Evolutionary conservation across 176 grass and related monocot species (phyloP), one percentile per base, ranked within the genome.

Genomic region (Triticum dicoccoides): DNA sequence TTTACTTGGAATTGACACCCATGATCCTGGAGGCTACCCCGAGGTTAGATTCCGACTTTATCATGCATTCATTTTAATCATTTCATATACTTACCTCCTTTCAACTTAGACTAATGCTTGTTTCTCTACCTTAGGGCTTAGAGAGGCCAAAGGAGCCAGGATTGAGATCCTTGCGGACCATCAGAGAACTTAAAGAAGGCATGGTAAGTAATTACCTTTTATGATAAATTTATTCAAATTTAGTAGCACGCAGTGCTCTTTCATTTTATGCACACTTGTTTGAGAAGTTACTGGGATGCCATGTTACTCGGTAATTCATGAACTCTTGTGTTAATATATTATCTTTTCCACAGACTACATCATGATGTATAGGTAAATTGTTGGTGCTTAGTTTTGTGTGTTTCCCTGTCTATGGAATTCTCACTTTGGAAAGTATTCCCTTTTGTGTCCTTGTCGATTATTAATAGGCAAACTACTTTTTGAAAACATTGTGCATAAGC

Each of bases 1-100:
- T 87, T 95, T 95, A 6, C 93, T 98, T 87, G 95, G 95, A 54
- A 89, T 95, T 78, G 95, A 92, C 81, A 93, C 95, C 13, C 95
- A 95, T 89, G 93, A 98, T 84, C 91, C 91, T 32, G 88, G 89
- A 30, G 95, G 89, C 45, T 98, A 93, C 93, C 76, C 85, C 42
- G 73, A 95, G 96, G 90, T 98, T 62, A 41, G 52, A 32, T 84
- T 29, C 29, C 71, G 5, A 58, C 34, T 80, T 49, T 18, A 67
- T 21, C 17, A 39, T 68, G 67, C 3, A 6, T 81, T 82, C 65
- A 20, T 0, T 59, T 78, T 10, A 72, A 82, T 78, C 47, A 2
- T 67, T 45, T 10, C 21, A 80, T 23, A 80, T 23, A 62, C 14
- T 30, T 32, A 44, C 4, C 9, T 82, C 23, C 21, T 59, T 66